Evolutionary conservation across 83 land plant genomes (phyloP).

Genomic region (Larix sibirica): DNA sequence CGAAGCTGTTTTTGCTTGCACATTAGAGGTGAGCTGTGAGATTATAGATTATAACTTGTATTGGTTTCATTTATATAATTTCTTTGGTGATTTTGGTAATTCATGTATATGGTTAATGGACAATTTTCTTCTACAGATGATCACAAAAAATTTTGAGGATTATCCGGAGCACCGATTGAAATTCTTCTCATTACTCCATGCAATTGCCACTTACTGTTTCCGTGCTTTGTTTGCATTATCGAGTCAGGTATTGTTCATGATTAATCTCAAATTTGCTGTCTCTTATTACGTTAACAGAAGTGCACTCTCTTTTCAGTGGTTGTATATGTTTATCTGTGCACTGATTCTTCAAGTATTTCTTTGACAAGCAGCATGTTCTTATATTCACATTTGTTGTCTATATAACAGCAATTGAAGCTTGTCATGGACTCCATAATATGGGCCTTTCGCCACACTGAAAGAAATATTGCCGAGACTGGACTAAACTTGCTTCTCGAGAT

Average conservation of each 20-base stretch:
- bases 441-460: conserved; percentile 99
- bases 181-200: conserved; percentile 93
- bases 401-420: conserved; percentile 89
- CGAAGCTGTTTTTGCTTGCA: conserved; percentile 98
- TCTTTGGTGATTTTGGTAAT: neutral
- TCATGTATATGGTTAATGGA: neutral
- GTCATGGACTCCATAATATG: conserved; percentile 99
- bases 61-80: conserved; percentile 2
- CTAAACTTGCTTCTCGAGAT: conserved; percentile 88
- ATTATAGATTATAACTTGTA: neutral
- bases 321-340: neutral
- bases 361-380: neutral
- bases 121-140: conserved; percentile 68
- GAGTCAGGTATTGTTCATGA: conserved; percentile 56
- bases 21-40: conserved; percentile 71
- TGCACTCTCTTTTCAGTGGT: neutral
- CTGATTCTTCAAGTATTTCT: neutral
- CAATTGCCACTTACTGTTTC: conserved; percentile 96
- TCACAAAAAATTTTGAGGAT: conserved; percentile 98
- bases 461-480: conserved; percentile 99
- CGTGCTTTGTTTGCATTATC: conserved; percentile 86
- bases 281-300: too few species aligned
- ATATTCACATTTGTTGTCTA: neutral
- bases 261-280: too few species aligned
- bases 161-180: conserved; percentile 99